phyloP scores from a whole-genome alignment of 768 basidiomycete genomes.

The Phylloporus scabripes region DNA sequence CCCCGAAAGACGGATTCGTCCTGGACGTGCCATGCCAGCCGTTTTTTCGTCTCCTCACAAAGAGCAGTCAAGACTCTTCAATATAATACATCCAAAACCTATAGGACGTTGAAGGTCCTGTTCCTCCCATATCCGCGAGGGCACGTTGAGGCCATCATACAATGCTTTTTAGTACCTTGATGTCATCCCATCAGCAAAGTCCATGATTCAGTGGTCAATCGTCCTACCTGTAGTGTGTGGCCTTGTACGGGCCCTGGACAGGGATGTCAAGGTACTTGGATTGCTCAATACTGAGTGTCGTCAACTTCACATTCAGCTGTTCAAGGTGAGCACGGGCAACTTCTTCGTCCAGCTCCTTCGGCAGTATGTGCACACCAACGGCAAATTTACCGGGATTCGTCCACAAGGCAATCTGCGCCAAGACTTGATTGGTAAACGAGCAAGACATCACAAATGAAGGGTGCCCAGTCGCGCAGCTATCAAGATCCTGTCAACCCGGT shows the following conservation, averaged over 20 bases:
- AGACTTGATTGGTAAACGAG: slow-evolving; percentile 97
- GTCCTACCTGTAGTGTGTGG: slow-evolving; percentile 57
- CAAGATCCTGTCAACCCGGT: slow-evolving; percentile 4
- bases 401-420: slow-evolving; percentile 98
- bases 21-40: slow-evolving; percentile 11
- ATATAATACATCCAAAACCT: slow-evolving; percentile 41
- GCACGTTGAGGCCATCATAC: slow-evolving; percentile 74
- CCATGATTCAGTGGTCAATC: background rate
- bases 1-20: background rate
- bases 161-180: slow-evolving; percentile 28
- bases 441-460: slow-evolving; percentile 99
- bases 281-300: slow-evolving; percentile 65
- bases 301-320: slow-evolving; percentile 92
- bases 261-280: slow-evolving; percentile 91
- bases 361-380: slow-evolving; percentile 96
- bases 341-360: slow-evolving; percentile 98
- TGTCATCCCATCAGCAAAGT: slow-evolving; percentile 2
- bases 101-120: slow-evolving; percentile 67
- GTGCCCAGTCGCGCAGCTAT: slow-evolving; percentile 92
- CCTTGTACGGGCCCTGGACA: slow-evolving; percentile 73
- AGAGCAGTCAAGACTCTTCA: slow-evolving; percentile 39
- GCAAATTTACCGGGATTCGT: slow-evolving; percentile 88
- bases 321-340: slow-evolving; percentile 94
- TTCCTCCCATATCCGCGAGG: slow-evolving; percentile 50
- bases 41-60: slow-evolving; percentile 21